These are phyloP conservation scores for Polytrichum formosum DNA, from an alignment of 225 moss, liverwort and hornwort species.

Conservation along the genomic window DNA sequence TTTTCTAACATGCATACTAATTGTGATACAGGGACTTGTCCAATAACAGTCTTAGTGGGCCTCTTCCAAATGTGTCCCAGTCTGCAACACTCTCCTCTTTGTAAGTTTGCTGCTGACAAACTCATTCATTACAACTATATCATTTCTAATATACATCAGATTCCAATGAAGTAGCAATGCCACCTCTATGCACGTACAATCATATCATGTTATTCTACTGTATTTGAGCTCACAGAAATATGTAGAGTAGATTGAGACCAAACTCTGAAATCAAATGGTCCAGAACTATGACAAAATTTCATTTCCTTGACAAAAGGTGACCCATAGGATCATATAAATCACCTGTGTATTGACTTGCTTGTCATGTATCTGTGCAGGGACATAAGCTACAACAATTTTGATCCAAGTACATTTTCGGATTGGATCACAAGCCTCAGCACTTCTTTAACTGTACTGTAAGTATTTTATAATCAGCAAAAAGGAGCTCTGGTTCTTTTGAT, in stretches of 20 bases:
- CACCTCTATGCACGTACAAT: too few species aligned
- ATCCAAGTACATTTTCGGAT: not conserved
- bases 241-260: too few species aligned
- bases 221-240: too few species aligned
- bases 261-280: too few species aligned
- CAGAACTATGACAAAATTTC: too few species aligned
- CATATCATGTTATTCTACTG: too few species aligned
- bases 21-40: conserved; percentile 20
- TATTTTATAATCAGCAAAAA: not conserved
- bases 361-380: conserved; percentile 11
- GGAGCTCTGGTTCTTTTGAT: too few species aligned
- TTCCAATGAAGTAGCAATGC: too few species aligned
- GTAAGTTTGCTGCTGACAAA: not conserved
- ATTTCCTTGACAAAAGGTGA: too few species aligned
- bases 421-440: not conserved
- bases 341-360: conserved; percentile 5
- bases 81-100: not conserved
- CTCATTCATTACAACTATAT: not conserved
- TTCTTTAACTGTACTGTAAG: conserved; percentile 8
- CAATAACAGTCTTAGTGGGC: not conserved
- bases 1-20: too few species aligned
- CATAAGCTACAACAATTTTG: conserved; percentile 16
- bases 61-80: not conserved
- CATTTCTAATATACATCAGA: not conserved
- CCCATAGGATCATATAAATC: too few species aligned